These are phyloP conservation scores for Angomonas deanei DNA, from an alignment of 208 protist genomes.

Conservation along the genomic window DNA sequence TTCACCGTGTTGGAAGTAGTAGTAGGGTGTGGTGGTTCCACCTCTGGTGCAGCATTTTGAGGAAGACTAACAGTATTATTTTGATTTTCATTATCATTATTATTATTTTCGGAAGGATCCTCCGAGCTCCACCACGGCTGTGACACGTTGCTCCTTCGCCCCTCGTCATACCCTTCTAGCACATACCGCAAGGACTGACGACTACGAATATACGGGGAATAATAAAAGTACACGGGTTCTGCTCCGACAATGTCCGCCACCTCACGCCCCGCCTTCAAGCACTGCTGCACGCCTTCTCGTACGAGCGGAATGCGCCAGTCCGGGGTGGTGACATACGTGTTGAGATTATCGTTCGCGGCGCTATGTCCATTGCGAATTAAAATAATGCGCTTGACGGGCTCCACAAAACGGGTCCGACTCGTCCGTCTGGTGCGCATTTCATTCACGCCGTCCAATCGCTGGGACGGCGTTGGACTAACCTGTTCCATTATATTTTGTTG, in stretches of 20 bases:
- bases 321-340: constrained; percentile 58
- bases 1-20: neutral
- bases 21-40: neutral
- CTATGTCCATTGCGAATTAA: constrained; percentile 79
- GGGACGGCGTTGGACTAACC: neutral
- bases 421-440: neutral
- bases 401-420: constrained; percentile 18
- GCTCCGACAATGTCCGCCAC: constrained; percentile 70
- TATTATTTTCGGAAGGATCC: neutral
- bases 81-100: neutral
- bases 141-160: neutral
- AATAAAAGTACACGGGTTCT: constrained; percentile 86
- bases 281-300: constrained; percentile 61
- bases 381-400: constrained; percentile 89
- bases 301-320: constrained; percentile 90
- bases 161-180: constrained; percentile 71
- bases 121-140: constrained; percentile 33
- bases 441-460: neutral
- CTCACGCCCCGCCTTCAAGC: constrained; percentile 46
- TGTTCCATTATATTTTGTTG: neutral
- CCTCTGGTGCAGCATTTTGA: neutral
- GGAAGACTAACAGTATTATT: too few relatives aligned
- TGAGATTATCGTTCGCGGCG: constrained; percentile 67
- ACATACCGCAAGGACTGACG: constrained; percentile 70
- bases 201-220: constrained; percentile 87